Percentiles rank a stretch among this genome's conserved stretches.
Evolutionary conservation across 306 rosid species (phyloP).

Genomic region (Gynostemma pentaphyllum): DNA sequence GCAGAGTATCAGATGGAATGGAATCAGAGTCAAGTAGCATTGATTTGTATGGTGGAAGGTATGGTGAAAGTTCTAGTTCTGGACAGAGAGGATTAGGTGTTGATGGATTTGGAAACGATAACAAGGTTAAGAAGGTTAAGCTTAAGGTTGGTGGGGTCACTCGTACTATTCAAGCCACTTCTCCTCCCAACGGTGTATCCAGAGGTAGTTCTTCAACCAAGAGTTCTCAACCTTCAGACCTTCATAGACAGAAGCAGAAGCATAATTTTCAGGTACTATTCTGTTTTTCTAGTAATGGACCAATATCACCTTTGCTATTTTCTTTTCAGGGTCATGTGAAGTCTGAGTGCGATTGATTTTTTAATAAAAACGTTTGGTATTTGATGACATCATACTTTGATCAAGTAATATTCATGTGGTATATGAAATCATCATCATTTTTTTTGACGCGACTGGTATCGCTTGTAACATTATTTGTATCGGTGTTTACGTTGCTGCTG

Average conservation of each 20-base stretch:
- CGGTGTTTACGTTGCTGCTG: neutral
- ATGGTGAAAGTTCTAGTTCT: conserved; percentile 37
- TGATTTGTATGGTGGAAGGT: conserved; percentile 36
- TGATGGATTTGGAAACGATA: conserved; percentile 57
- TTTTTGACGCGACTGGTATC: neutral
- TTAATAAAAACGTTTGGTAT: neutral
- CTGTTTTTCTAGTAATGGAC: neutral
- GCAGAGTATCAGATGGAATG: conserved; percentile 16
- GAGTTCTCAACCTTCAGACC: conserved; percentile 40
- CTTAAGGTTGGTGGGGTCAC: conserved; percentile 79
- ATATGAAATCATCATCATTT: neutral
- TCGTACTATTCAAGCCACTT: conserved; percentile 64
- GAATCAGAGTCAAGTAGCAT: conserved; percentile 7
- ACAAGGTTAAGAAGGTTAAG: conserved; percentile 69
- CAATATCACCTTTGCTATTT: neutral
- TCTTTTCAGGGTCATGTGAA: neutral
- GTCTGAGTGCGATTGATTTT: neutral
- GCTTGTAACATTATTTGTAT: neutral
- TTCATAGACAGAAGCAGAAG: conserved; percentile 37
- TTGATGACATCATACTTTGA: neutral
- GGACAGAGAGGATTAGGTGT: conserved; percentile 34
- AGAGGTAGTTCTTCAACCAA: conserved; percentile 35
- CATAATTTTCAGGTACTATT: conserved; percentile 44
- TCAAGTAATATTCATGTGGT: neutral
- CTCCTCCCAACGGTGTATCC: conserved; percentile 48